Evolutionary conservation across 2,329 filamentous ascomycete genomes (phyloP), one percentile per base, ranked within the genome.

Genomic region (Chrysosporium queenslandicum): DNA sequence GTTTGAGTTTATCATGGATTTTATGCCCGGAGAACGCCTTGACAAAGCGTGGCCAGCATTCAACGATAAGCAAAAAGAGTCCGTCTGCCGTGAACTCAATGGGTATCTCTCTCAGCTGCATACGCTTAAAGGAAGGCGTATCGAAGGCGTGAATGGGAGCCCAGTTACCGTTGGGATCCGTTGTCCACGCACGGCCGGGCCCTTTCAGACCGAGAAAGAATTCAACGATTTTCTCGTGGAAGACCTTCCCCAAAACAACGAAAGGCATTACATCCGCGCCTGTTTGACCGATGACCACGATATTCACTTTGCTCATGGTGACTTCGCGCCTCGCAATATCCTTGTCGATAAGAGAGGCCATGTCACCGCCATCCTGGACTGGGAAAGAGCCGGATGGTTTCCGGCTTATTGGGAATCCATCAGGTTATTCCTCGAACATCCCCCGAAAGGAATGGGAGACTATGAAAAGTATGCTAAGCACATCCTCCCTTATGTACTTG

Each of bases 351-450:
- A 57, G 16, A 29, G 41, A 14, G 51, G 57, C 30, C 52, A 52
- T 29, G 56, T 60, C 16, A 59, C 55, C 2, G 59, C 54, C 3
- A 47, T 60, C 23, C 43, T 59, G 23, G 58, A 59, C 45, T 60
- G 58, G 58, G 59, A 59, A 37, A 55, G 53, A 45, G 58, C 58
- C 5, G 59, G 58, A 9, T 57, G 57, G 57, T 58, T 55, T 20
- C 50, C 58, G 3, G 41, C 50, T 21, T 55, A 55, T 25, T 55
- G 53, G 53, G 53, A 55, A n/a, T n/a, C n/a, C n/a, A n/a, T n/a
- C n/a, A n/a, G n/a, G n/a, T n/a, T n/a, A n/a, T n/a, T n/a, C n/a
- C n/a, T n/a, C n/a, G n/a, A n/a, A n/a, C n/a, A n/a, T n/a, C n/a
- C n/a, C n/a, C n/a, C n/a, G n/a, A n/a, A n/a, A n/a, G n/a, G n/a